Evolutionary conservation across 768 basidiomycete genomes (phyloP).

Genomic region (Suillus sp.): DNA sequence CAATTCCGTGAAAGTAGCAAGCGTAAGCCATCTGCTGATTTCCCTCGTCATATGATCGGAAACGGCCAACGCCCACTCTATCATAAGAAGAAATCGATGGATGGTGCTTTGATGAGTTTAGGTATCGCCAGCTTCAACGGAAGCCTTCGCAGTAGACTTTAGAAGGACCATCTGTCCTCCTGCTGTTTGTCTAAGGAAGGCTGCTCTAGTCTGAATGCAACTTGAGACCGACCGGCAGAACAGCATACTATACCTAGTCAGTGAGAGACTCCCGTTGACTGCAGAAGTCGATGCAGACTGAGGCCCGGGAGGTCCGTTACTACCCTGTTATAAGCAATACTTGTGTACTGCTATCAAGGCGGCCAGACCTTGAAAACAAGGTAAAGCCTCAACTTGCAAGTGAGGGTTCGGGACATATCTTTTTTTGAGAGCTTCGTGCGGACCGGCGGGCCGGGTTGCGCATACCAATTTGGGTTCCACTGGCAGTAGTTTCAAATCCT

Average conservation of each 20-base stretch:
- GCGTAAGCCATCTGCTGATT: neutral
- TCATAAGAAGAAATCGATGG: neutral
- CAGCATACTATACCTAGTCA: neutral
- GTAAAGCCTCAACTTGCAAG: neutral
- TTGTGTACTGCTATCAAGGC: neutral
- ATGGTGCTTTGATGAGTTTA: neutral
- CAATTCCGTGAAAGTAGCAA: neutral
- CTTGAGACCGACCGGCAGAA: neutral
- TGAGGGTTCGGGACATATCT: neutral
- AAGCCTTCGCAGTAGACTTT: neutral
- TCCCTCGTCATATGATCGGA: neutral
- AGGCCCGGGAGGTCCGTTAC: neutral
- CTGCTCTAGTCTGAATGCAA: neutral
- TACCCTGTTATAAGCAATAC: neutral
- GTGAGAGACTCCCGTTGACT: neutral
- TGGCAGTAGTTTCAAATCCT: too few species aligned
- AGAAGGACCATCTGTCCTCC: neutral
- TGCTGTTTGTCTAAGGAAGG: neutral
- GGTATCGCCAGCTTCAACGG: neutral
- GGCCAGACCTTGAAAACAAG: neutral
- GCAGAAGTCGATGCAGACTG: neutral
- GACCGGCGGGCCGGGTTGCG: neutral
- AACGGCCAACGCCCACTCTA: neutral
- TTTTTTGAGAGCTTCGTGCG: neutral
- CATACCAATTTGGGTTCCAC: neutral